Evolutionary conservation across 352 stramenopile genomes (phyloP), one percentile per base, ranked within the genome.

Genomic region (Blastocystis sp.): DNA sequence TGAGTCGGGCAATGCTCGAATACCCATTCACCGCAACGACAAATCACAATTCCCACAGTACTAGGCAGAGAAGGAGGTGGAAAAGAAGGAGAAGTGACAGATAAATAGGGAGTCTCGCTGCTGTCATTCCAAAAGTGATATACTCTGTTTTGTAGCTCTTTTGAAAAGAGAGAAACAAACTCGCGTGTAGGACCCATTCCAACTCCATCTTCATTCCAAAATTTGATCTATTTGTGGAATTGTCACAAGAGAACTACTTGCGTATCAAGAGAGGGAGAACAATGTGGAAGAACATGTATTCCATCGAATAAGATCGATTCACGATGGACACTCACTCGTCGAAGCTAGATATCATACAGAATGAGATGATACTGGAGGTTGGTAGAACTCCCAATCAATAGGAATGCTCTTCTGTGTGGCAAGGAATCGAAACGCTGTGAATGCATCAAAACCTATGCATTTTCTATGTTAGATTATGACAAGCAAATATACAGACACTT

Each of bases 161-260:
- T 29, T 18, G 11, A 50, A 43, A 84, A 68, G 20, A 64, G 56
- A 41, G 73, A 54, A 29, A 66, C 6, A n/a, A 66, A 84, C 41
- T 84, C 73, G 1, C n/a, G 18, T 0, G 73, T 84, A 2, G 73
- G 73, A 1, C 73, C 73, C 20, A 18, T 47, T 8, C 73, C 73
- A 64, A 84, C 43, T 47, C 73, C 73, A 29, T 68, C 45, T 68
- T 84, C 73, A 43, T 43, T 37, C 18, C 13, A 56, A 11, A 64
- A 84, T 64, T 84, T 84, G 5, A 68, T 39, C 73, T 76, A n/a
- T 23, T 56, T 50, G 47, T 73, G 18, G 41, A 9, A 8, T 75
- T 47, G n/a, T 23, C 5, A 26, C n/a, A 26, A 39, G 26, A 75
- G 6, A 9, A 75, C 23, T 0, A 75, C 63, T 37, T 75, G 63